phyloP scores from a whole-genome alignment of 2,329 filamentous ascomycete species.

The Penicillium frequentans region DNA sequence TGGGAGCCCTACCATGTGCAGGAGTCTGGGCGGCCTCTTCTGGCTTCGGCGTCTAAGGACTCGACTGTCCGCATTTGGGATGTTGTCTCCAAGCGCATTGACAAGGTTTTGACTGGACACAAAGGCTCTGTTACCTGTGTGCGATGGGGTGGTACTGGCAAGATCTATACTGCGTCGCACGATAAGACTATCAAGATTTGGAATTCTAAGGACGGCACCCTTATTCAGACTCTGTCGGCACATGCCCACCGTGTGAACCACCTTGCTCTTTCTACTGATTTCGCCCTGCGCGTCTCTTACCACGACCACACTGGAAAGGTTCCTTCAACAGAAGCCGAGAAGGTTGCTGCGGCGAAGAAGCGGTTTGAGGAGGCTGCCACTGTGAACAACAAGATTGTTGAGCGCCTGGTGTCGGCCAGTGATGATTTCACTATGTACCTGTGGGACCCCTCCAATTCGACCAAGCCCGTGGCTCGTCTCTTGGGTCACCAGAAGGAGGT shows the following conservation, averaged over 20 bases:
- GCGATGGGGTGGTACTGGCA: conserved; percentile 87
- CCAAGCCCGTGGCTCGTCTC: conserved; percentile 83
- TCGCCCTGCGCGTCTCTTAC: conserved; percentile 80
- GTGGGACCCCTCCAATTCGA: conserved; percentile 78
- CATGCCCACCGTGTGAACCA: conserved; percentile 98
- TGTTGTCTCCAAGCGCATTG: conserved; percentile 72
- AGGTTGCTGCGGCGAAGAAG: conserved; percentile 71
- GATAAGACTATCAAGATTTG: conserved; percentile 93
- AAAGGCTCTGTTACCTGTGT: conserved; percentile 88
- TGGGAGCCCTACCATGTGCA: conserved; percentile 95
- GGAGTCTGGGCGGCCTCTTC: conserved; percentile 67
- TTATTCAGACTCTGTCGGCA: conserved; percentile 74
- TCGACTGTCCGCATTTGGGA: conserved; percentile 86
- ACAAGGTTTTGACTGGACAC: conserved; percentile 83
- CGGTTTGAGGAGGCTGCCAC: conserved; percentile 84
- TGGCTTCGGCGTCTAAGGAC: conserved; percentile 90
- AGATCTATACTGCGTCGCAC: conserved; percentile 81
- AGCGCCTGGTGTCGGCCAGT: conserved; percentile 84
- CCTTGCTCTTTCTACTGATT: conserved; percentile 88
- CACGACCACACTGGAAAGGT: conserved; percentile 77
- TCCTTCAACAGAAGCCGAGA: conserved; percentile 68
- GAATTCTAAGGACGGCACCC: conserved; percentile 75
- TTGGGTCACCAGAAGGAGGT: conserved; percentile 96
- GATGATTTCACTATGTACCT: conserved; percentile 97
- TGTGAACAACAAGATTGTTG: conserved; percentile 72